Base-by-base conservation (phyloP, 768 basidiomycete genomes). In the Suillus luteus region DNA sequence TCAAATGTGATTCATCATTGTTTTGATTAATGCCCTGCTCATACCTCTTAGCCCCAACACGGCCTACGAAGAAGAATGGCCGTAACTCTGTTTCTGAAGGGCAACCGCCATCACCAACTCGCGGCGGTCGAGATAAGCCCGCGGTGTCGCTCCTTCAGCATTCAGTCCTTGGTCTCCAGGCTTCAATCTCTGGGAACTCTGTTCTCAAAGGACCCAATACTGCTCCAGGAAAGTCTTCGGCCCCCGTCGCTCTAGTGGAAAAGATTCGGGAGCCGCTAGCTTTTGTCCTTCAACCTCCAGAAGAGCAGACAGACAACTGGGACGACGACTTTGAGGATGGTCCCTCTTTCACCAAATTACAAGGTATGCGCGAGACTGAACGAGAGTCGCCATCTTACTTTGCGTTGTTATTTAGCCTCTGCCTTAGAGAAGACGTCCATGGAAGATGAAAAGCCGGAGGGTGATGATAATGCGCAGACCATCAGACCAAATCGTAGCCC, bases 271-370 rank as follows among this genome's bases (percentile, higher is more conserved):
- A 90, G 58, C 90, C 91, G 5, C 77, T 86, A 61, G 84, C 85
- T 5, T 88, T 90, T 66, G 84, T 81, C 17, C 76, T 92, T 27
- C 89, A 87, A 64, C 83, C 85, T 27, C 90, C 90, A 19, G 91
- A 95, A 78, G 90, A 93, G 67, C 91, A 93, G 73, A 91, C 89
- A 1, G 95, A 97, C 73, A 96, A 95, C 67, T 99, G 97, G 97
- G 97, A 99, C 71, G 93, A 95, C 67, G 97, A 99, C 72, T 99
- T 99, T 67, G 94, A 95, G 72, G 94, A 93, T 67, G 94, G 91
- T 1, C 95, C 95, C 40, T 94, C 93, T 0, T 85, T 93, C 60
- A 86, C 89, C 9, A 96, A 95, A 75, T 75, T 96, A 37, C 91
- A 90, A 79, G 88, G 86, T 83, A 66, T 43, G 62, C 68, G 62